These are phyloP conservation scores for Lathyrus oleraceus DNA, from an alignment of 306 rosid species.

Conservation along the genomic window DNA sequence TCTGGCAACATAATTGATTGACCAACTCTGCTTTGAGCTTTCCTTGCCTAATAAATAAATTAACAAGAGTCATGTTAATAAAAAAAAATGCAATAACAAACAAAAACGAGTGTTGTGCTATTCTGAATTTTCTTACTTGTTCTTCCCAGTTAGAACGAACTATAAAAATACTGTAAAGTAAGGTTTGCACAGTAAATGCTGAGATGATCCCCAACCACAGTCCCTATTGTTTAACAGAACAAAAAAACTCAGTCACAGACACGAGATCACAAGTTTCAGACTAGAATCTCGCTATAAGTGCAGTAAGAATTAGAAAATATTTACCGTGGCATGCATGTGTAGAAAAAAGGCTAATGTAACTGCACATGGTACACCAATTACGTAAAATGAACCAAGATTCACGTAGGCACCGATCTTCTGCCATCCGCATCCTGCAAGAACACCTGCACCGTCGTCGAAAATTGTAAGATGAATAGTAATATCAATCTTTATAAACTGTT, in stretches of 20 bases:
- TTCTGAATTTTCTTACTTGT: conserved; percentile 43
- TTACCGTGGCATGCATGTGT: conserved; percentile 40
- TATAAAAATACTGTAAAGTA: conserved; percentile 43
- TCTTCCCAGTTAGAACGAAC: conserved; percentile 65
- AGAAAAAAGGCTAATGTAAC: conserved; percentile 32
- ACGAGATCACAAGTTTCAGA: too few relatives aligned
- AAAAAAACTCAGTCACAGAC: not conserved
- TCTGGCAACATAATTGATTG: not conserved
- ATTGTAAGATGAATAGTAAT: too few relatives aligned
- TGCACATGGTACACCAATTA: conserved; percentile 41
- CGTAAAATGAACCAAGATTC: conserved; percentile 44
- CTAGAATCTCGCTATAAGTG: not conserved
- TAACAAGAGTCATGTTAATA: not conserved
- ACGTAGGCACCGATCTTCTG: conserved; percentile 43
- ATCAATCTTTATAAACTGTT: too few relatives aligned
- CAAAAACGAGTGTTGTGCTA: not conserved
- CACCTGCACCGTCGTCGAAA: conserved; percentile 26
- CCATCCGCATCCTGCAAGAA: conserved; percentile 43
- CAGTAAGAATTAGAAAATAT: not conserved
- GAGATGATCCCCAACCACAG: conserved; percentile 74
- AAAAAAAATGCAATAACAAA: not conserved
- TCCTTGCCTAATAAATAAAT: conserved; percentile 44
- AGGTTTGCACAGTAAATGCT: conserved; percentile 63
- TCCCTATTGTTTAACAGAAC: conserved; percentile 40
- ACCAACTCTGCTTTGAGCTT: conserved; percentile 46